Percentiles rank a stretch among this genome's conserved stretches.
Evolutionary conservation across 225 moss, liverwort and hornwort species (phyloP).

Genomic region (Physcomitrium patens): DNA sequence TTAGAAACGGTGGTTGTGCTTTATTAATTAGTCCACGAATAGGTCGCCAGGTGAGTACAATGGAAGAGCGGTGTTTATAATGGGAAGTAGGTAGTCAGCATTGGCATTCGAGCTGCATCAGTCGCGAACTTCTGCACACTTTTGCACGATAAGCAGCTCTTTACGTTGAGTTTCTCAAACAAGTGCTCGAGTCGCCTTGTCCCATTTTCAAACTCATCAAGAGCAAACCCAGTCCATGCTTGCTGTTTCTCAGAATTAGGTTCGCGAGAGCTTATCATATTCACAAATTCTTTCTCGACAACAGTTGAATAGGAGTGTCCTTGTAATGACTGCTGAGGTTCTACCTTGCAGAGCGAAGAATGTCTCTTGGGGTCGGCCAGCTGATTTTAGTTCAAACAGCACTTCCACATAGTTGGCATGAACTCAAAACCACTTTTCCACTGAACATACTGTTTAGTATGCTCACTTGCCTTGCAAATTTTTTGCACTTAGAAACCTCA

Average conservation of each 20-base stretch:
- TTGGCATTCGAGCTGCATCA: neutral
- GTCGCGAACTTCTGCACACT: neutral
- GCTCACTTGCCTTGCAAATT: neutral
- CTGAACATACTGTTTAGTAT: no score
- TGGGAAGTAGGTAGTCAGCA: neutral
- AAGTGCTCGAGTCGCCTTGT: no score
- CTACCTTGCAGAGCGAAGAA: neutral
- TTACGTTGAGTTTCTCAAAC: neutral
- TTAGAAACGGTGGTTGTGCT: neutral
- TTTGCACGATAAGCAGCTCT: neutral
- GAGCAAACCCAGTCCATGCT: neutral
- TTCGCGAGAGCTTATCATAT: neutral
- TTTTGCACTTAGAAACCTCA: neutral
- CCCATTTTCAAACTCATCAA: no score
- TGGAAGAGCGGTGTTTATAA: neutral
- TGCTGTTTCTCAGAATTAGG: constrained; percentile 6
- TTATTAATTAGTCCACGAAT: neutral
- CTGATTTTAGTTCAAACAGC: no score
- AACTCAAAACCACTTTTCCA: no score
- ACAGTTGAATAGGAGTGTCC: no score
- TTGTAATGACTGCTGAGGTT: neutral
- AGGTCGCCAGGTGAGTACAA: neutral
- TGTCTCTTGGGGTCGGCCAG: no score
- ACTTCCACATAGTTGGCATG: no score
- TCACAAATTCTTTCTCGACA: no score